Evolutionary conservation across 768 basidiomycete species (phyloP), one percentile per base, ranked within the genome.

Genomic region (Hypsizygus marmoreus): DNA sequence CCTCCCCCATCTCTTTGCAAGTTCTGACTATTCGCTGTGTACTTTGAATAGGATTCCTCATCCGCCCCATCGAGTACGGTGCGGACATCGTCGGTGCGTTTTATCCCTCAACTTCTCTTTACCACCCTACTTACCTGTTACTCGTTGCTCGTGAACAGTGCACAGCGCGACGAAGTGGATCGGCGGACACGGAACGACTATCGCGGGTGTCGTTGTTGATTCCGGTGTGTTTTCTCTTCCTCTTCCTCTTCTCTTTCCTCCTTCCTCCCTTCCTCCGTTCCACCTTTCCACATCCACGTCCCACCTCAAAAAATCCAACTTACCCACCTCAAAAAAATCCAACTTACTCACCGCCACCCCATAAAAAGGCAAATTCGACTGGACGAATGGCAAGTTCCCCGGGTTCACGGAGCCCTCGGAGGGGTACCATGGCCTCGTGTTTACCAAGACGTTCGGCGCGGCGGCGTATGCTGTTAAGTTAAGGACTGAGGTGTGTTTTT

Each of bases 131-230:
- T 13, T 9, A 6, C 1, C 9, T 17, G 25, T 46, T 20, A 45
- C 10, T 5, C 11, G 14, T 11, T 3, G 9, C 8, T 2, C 31
- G 6, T 45, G 3, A 40, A 57, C 35, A 74, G 84, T 89, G 9
- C 83, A 91, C 63, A 86, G 83, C 38, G 86, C 86, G 1, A 90
- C 90, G 0, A 91, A 92, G 59, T 92, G 89, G 90, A 88, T 91
- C 25, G 84, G 86, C 5, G 85, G 86, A 0, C 87, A 89, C 49
- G 88, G 89, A 19, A 91, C 82, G 0, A 87, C 86, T 17, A 86
- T 92, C 38, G 88, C 74, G 2, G 90, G 89, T 36, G 79, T 90
- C 26, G 69, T 92, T 48, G 64, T 91, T 36, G 88, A 90, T 59
- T 75, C 77, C 4, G 87, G 85, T 77, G 42, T 20, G 46, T 56